Evolutionary conservation across 192 early-diverging fungal species (phyloP).

Genomic region (Phycomyces nitens): DNA sequence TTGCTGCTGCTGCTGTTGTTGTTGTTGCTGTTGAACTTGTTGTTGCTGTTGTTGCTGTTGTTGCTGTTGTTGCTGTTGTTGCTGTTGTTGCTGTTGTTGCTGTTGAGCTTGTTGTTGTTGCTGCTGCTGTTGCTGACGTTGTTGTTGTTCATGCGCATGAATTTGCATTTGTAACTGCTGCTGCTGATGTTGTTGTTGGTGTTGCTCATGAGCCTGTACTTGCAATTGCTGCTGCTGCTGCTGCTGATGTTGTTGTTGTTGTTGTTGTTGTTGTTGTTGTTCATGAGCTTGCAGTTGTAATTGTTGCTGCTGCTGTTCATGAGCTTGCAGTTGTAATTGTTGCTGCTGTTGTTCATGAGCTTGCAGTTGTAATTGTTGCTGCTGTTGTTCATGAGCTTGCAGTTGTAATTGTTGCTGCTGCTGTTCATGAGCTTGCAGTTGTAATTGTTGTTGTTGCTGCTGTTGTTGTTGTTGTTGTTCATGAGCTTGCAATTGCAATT

Average conservation of each 20-base stretch:
- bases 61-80: slow-evolving; percentile 10
- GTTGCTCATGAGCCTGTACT: neutral
- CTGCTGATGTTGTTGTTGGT: slow-evolving; percentile 6
- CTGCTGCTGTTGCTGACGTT: slow-evolving; percentile 11
- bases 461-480: neutral
- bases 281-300: slow-evolving; percentile 13
- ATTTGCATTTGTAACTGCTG: slow-evolving; percentile 1
- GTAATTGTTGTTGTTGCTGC: too few relatives aligned
- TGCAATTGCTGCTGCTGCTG: slow-evolving; percentile 16
- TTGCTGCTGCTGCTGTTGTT: slow-evolving; percentile 8
- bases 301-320: slow-evolving; percentile 8
- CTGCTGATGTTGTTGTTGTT: slow-evolving; percentile 1
- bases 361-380: neutral
- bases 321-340: neutral
- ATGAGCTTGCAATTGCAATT: neutral
- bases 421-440: too few relatives aligned
- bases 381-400: neutral
- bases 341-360: neutral
- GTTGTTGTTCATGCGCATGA: neutral
- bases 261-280: slow-evolving; percentile 8
- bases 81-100: slow-evolving; percentile 13
- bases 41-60: slow-evolving; percentile 1
- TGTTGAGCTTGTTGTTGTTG: slow-evolving; percentile 2
- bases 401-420: slow-evolving; percentile 8
- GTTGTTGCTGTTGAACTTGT: neutral